Evolutionary conservation across 306 rosid genomes (phyloP), one percentile per base, ranked within the genome.

Genomic region (Cyclanthera cordifolia): DNA sequence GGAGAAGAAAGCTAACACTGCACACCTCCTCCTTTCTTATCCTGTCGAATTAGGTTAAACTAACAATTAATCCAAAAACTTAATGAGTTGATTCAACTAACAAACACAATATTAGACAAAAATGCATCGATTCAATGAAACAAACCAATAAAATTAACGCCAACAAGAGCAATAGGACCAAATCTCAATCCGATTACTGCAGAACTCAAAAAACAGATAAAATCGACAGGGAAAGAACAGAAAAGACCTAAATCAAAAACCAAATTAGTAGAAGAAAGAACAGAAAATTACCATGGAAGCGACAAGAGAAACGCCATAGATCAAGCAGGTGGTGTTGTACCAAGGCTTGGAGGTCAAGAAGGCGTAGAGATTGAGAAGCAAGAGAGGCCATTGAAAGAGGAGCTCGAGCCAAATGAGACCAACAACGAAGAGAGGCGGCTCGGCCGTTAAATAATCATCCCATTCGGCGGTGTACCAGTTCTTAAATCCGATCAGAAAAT

Each of bases 251-350:
- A 51, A 0, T 51, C 25, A 17, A 51, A n/a, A n/a, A 17, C 24
- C 47, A 59, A 30, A 32, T 59, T 3, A 0, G 15, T 0, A 32
- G 2, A 10, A 4, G 6, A 14, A 3, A 8, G 47, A n/a, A 12
- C 2, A 15, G 66, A 66, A 23, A 27, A 56, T 11, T 80, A 89
- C 96, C 92, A 92, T 78, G 65, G 88, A 74, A 57, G 98, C 74
- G 13, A 75, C 49, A 60, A 72, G 34, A 46, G 98, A 80, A 53
- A 73, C 89, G 43, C 88, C 96, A 70, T 78, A 80, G 73, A 89
- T 76, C 90, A 87, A 80, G 76, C 95, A 92, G 53, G 96, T 82
- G 79, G 93, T 87, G 28, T 73, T 82, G 77, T 79, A 81, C 96
- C 96, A 92, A 67, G 81, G 65, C 73, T 87, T 87, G 49, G 81